Evolutionary conservation across 352 stramenopile genomes (phyloP).

Genomic region (Globisporangium recalcitrans): DNA sequence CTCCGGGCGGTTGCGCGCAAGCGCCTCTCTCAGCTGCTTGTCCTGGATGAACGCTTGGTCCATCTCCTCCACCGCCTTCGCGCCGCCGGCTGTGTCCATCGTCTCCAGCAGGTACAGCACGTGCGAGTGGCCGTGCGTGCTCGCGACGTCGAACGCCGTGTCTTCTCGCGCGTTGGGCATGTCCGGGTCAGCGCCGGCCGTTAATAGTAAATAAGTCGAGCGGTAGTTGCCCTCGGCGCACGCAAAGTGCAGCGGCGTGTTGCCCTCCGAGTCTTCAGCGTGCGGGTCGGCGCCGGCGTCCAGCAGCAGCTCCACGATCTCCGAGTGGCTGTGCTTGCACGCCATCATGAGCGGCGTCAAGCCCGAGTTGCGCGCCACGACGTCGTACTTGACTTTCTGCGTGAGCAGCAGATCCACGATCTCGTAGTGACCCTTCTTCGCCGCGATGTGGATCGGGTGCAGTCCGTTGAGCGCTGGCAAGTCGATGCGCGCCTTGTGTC

Average conservation of each 20-base stretch:
- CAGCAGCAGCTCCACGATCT: constrained; percentile 66
- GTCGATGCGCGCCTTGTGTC: constrained; percentile 48
- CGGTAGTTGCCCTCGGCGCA: constrained; percentile 73
- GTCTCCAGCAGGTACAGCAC: constrained; percentile 78
- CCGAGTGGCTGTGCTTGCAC: constrained; percentile 42
- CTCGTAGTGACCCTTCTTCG: constrained; percentile 43
- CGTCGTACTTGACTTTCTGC: constrained; percentile 44
- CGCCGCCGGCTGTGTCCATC: constrained; percentile 55
- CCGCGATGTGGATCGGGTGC: constrained; percentile 56
- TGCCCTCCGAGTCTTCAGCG: constrained; percentile 69
- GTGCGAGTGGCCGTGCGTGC: constrained; percentile 56
- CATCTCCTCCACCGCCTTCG: constrained; percentile 49
- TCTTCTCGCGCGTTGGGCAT: constrained; percentile 80
- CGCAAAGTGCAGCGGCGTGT: constrained; percentile 78
- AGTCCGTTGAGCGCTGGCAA: constrained; percentile 37
- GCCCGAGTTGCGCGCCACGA: constrained; percentile 28
- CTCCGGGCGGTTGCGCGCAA: constrained; percentile 59
- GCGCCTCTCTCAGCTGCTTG: constrained; percentile 49
- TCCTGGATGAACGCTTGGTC: constrained; percentile 63
- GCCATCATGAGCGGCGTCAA: constrained; percentile 76
- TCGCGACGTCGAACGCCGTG: constrained; percentile 76
- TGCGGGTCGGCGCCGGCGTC: constrained; percentile 70
- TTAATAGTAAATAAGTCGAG: constrained; percentile 71
- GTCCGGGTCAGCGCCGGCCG: constrained; percentile 75
- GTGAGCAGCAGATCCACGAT: constrained; percentile 44